Evolutionary conservation across 768 basidiomycete genomes (phyloP), one percentile per base, ranked within the genome.

Genomic region (Hysterangium stoloniferum): DNA sequence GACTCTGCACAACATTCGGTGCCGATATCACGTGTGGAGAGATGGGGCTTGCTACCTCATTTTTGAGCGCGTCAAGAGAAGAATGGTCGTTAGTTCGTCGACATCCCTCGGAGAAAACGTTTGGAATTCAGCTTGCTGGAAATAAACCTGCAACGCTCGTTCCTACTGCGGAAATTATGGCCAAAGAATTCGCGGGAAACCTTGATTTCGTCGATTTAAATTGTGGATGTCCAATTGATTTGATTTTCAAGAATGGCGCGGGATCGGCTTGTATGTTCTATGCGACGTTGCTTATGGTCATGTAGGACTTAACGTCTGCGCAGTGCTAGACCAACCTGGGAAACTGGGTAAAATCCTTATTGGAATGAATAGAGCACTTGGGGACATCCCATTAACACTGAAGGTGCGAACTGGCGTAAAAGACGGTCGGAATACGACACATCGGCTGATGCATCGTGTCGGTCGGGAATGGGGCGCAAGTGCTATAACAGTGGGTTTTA

Each of bases 21-120:
- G 91, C 86, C 2, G 93, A 95, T 56, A 96, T 98, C 58, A 95
- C 93, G 3, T 93, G 90, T 56, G 91, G 92, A 22, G 95, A 97
- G 67, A 97, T 97, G 95, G 93, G 90, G 4, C 77, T 99, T n/a
- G 84, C 92, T 4, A 82, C 78, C 36, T 94, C 94, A 2, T 89
- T 98, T 64, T 75, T 96, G 19, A 68, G 74, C 8, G 95, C 90
- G 3, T 91, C 90, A 8, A 86, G 84, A 53, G 89, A 92, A 60
- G 95, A 99, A 67, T 98, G 93, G 92, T 92, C 91, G 0, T 74
- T 97, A 2, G 84, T 95, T 38, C 71, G 93, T 37, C 74, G 92
- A 29, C 94, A 97, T 59, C 86, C 90, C 0, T 84, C 83, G 1
- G 95, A 98, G 62, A 67, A 69, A 35, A 84, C 73, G 6, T 99